Evolutionary conservation across 2,329 filamentous ascomycete genomes (phyloP).

Genomic region (Aspergillus melleus): DNA sequence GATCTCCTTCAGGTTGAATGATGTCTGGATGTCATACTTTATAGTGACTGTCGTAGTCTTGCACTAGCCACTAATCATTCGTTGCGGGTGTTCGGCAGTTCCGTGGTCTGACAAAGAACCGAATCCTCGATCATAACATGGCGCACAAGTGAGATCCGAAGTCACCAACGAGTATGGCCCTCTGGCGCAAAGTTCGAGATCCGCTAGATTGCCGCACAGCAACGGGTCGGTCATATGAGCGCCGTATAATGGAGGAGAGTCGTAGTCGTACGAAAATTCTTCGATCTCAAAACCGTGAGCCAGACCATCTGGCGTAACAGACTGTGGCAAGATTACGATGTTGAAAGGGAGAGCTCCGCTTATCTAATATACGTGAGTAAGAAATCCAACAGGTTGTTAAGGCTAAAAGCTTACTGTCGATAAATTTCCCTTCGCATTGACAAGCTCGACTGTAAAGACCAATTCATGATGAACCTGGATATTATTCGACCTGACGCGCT

Average conservation of each 20-base stretch:
- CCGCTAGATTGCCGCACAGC: not conserved
- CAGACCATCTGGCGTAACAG: not conserved
- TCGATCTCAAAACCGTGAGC: not conserved
- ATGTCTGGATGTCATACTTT: too few species aligned
- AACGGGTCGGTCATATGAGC: not conserved
- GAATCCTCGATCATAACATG: too few species aligned
- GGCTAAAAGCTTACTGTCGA: not conserved
- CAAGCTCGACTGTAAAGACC: not conserved
- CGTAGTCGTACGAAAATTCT: not conserved
- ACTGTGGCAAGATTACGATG: conserved; percentile 4
- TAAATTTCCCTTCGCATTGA: not conserved
- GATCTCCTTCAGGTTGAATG: too few species aligned
- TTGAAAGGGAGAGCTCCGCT: conserved; percentile 3
- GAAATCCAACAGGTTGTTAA: not conserved
- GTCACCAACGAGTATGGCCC: too few species aligned
- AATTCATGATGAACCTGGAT: conserved; percentile 1
- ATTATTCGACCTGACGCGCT: not conserved
- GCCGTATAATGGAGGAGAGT: not conserved
- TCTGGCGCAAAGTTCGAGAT: not conserved
- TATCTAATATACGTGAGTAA: not conserved
- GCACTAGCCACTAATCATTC: too few species aligned
- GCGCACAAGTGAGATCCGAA: too few species aligned
- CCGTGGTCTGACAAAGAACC: too few species aligned
- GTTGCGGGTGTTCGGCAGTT: too few species aligned
- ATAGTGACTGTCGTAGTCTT: too few species aligned